phyloP scores from a whole-genome alignment of 306 rosid genomes.

The Acacia crassicarpa region DNA sequence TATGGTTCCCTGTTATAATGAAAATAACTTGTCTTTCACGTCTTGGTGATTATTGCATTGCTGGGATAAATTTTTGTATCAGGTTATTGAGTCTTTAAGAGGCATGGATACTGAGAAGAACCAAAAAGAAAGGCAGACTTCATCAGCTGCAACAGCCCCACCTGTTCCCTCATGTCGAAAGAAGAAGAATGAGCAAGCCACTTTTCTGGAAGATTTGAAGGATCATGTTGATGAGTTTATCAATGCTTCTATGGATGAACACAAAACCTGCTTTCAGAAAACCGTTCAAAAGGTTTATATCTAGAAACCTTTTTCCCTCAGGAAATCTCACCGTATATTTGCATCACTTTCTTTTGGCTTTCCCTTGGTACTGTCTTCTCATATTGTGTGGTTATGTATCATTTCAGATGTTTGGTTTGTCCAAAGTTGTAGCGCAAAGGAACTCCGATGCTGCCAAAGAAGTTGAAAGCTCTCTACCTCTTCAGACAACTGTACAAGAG shows the following conservation, averaged over 20 bases:
- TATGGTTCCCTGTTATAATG: neutral
- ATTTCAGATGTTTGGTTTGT: slow-evolving; percentile 83
- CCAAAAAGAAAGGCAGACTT: slow-evolving; percentile 43
- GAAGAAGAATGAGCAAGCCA: slow-evolving; percentile 76
- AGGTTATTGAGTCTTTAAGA: neutral
- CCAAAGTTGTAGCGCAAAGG: slow-evolving; percentile 72
- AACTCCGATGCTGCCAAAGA: slow-evolving; percentile 51
- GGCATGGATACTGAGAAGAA: slow-evolving; percentile 59
- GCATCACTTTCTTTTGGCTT: neutral
- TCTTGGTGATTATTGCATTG: slow-evolving; percentile 7
- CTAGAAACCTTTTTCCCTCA: neutral
- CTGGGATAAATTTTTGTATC: neutral
- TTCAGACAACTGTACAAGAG: slow-evolving; percentile 55
- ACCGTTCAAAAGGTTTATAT: slow-evolving; percentile 66
- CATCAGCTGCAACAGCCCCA: slow-evolving; percentile 38
- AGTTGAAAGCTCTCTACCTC: slow-evolving; percentile 81
- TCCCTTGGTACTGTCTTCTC: neutral
- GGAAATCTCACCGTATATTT: neutral
- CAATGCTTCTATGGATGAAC: slow-evolving; percentile 89
- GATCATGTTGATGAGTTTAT: slow-evolving; percentile 91
- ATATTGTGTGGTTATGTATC: slow-evolving; percentile 16
- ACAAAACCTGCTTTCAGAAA: slow-evolving; percentile 80
- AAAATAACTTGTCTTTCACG: neutral
- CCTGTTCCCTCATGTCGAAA: slow-evolving; percentile 63
- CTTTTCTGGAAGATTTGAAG: slow-evolving; percentile 79